phyloP scores from a whole-genome alignment of 257 asterid species.

The Primulina eburnea region DNA sequence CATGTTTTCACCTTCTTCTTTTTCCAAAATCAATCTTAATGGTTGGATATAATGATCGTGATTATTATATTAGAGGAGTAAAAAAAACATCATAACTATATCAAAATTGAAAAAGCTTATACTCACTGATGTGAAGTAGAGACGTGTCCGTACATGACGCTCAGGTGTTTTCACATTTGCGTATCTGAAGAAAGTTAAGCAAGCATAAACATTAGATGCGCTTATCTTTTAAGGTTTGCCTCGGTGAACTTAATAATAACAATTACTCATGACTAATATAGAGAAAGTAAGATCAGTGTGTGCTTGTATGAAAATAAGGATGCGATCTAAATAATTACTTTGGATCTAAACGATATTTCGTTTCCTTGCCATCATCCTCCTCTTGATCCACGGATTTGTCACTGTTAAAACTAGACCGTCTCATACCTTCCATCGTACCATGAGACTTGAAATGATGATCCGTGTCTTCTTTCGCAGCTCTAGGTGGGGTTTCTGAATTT shows the following conservation, averaged over 20 bases:
- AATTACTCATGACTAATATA: neutral
- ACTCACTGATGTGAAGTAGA: constrained; percentile 91
- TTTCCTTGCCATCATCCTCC: constrained; percentile 89
- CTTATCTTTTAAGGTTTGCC: constrained; percentile 8
- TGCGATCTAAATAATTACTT: constrained; percentile 40
- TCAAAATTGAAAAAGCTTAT: constrained; percentile 5
- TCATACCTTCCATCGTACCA: constrained; percentile 48
- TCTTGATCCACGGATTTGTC: constrained; percentile 82
- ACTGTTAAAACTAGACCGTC: constrained; percentile 80
- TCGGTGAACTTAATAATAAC: constrained; percentile 2
- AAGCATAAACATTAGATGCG: constrained; percentile 21
- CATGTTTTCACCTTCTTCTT: neutral
- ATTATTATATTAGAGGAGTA: neutral
- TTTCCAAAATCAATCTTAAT: neutral
- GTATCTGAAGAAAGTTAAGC: constrained; percentile 44
- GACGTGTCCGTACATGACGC: constrained; percentile 89
- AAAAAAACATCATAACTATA: constrained; percentile 1
- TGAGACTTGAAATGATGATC: constrained; percentile 48
- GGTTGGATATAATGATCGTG: neutral
- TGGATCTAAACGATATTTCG: constrained; percentile 89
- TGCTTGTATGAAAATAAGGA: neutral
- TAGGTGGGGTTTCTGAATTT: constrained; percentile 29
- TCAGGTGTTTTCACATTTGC: constrained; percentile 89
- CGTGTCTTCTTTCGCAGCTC: constrained; percentile 53
- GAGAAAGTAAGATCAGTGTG: neutral